phyloP scores from a whole-genome alignment of 2,329 filamentous ascomycete genomes.

The Paecilomyces dactylethromorphus region DNA sequence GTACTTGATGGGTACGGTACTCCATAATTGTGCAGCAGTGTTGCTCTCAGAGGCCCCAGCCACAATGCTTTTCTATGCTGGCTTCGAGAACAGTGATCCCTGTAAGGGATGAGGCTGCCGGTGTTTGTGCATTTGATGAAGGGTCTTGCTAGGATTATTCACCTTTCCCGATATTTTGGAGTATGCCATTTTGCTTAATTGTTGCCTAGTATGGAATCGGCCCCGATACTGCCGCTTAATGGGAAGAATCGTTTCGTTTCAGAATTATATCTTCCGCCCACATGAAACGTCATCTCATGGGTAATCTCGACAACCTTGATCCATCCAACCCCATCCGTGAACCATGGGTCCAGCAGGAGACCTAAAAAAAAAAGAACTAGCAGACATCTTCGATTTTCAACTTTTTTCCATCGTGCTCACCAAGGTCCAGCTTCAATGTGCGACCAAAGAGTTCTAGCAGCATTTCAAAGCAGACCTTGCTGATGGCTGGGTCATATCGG shows the following conservation, averaged over 20 bases:
- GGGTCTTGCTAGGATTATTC: neutral
- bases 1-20: neutral
- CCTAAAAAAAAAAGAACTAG: conserved; percentile 27
- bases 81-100: neutral
- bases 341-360: neutral
- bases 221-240: neutral
- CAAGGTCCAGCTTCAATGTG: conserved; percentile 71
- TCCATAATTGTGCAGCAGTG: neutral
- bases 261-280: neutral
- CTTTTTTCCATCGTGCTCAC: conserved; percentile 55
- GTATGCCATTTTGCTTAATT: neutral
- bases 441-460: conserved; percentile 78
- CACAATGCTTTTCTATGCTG: neutral
- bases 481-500: conserved; percentile 82
- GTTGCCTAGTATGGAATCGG: neutral
- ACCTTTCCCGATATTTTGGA: neutral
- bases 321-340: neutral
- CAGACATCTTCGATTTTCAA: conserved; percentile 67
- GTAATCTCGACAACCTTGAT: neutral
- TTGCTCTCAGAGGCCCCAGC: neutral
- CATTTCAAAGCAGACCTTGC: conserved; percentile 86
- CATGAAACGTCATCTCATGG: neutral
- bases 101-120: neutral
- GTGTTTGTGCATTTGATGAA: neutral
- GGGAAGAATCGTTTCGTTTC: neutral